phyloP scores from a whole-genome alignment of 164 flowering plant genomes.

The Malania oleifera region DNA sequence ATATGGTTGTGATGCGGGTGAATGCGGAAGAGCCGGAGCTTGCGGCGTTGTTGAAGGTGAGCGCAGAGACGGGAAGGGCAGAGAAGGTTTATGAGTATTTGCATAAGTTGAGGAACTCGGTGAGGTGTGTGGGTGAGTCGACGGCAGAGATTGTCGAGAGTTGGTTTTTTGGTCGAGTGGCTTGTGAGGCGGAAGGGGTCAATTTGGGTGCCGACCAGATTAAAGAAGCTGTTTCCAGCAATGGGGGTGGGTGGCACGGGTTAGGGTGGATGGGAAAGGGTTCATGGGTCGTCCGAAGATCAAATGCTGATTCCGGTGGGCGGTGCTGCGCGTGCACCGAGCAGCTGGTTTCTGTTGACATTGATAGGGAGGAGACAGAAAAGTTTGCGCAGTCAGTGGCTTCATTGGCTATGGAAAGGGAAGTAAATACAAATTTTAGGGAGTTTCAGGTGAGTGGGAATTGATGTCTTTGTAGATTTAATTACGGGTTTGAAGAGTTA shows the following conservation, averaged over 20 bases:
- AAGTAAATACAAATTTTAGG: slow-evolving; percentile 49
- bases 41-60: slow-evolving; percentile 57
- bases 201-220: slow-evolving; percentile 30
- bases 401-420: slow-evolving; percentile 70
- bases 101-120: slow-evolving; percentile 59
- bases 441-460: slow-evolving; percentile 54
- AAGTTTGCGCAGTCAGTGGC: slow-evolving; percentile 68
- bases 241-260: slow-evolving; percentile 98
- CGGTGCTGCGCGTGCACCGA: slow-evolving; percentile 49
- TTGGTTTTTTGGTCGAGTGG: slow-evolving; percentile 57
- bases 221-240: slow-evolving; percentile 41
- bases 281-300: slow-evolving; percentile 48
- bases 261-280: slow-evolving; percentile 87
- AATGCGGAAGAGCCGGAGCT: slow-evolving; percentile 57
- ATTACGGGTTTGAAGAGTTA: no score
- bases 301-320: slow-evolving; percentile 36
- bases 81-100: slow-evolving; percentile 68
- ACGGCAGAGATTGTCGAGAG: slow-evolving; percentile 51
- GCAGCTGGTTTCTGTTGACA: slow-evolving; percentile 70
- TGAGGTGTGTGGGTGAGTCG: slow-evolving; percentile 41
- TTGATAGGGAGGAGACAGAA: slow-evolving; percentile 59
- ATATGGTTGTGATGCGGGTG: slow-evolving; percentile 45
- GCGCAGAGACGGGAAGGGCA: slow-evolving; percentile 35
- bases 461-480: background rate
- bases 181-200: slow-evolving; percentile 29